These are phyloP conservation scores for Alternaria gansuensis DNA, from an alignment of 2,329 filamentous ascomycete genomes.

Conservation along the genomic window DNA sequence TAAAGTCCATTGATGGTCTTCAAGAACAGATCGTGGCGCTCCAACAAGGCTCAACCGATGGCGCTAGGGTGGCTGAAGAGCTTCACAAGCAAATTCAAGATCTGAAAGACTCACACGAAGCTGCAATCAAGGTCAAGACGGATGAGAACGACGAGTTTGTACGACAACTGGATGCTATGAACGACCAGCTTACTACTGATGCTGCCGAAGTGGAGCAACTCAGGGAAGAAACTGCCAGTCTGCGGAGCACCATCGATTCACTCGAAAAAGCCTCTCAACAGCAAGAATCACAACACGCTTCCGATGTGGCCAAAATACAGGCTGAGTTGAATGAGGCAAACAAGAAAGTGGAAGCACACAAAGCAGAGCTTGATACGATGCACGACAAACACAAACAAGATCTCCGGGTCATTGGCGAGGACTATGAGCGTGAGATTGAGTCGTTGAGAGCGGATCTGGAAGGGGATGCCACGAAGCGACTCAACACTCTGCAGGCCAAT, in stretches of 20 bases:
- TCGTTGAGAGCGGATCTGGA: slow-evolving; percentile 49
- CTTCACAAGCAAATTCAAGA: slow-evolving; percentile 46
- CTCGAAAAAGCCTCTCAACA: slow-evolving; percentile 45
- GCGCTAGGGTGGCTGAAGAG: slow-evolving; percentile 42
- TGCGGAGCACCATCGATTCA: slow-evolving; percentile 46
- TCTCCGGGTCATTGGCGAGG: slow-evolving; percentile 43
- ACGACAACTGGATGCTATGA: slow-evolving; percentile 48
- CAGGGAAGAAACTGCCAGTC: slow-evolving; percentile 41
- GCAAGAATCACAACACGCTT: slow-evolving; percentile 38
- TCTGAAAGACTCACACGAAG: slow-evolving; percentile 43
- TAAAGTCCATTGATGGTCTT: slow-evolving; percentile 45
- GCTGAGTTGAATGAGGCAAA: slow-evolving; percentile 40
- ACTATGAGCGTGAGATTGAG: slow-evolving; percentile 49
- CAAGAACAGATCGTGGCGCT: slow-evolving; percentile 46
- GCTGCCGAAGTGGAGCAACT: slow-evolving; percentile 39
- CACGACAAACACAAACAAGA: slow-evolving; percentile 43
- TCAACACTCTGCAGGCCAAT: slow-evolving; percentile 45
- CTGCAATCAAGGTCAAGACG: slow-evolving; percentile 42
- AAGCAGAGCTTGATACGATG: slow-evolving; percentile 41
- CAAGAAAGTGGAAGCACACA: slow-evolving; percentile 37
- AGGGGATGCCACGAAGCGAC: slow-evolving; percentile 47
- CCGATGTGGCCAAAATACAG: slow-evolving; percentile 35
- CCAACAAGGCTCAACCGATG: slow-evolving; percentile 48
- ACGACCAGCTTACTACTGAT: slow-evolving; percentile 46
- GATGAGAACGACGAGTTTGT: slow-evolving; percentile 47